These are phyloP conservation scores for Saururus chinensis DNA, from an alignment of 164 flowering plant genomes.

Conservation along the genomic window DNA sequence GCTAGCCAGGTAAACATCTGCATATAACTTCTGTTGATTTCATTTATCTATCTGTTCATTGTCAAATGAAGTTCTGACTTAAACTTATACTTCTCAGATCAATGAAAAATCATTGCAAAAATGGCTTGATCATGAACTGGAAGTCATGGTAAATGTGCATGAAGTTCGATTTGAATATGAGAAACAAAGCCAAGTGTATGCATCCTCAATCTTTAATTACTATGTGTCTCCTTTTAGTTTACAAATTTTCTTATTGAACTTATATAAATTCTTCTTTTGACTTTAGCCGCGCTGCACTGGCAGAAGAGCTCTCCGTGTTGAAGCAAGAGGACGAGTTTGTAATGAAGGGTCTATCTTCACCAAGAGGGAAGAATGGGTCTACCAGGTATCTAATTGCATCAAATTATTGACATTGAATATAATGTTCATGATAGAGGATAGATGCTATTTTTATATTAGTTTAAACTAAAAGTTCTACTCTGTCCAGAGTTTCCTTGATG, in stretches of 20 bases:
- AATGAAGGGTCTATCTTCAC: slow-evolving; percentile 75
- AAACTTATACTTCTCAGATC: slow-evolving; percentile 25
- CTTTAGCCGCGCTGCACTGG: slow-evolving; percentile 82
- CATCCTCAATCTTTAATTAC: slow-evolving; percentile 1
- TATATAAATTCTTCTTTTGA: slow-evolving; percentile 2
- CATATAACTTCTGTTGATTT: background rate
- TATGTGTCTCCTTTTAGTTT: background rate
- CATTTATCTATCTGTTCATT: background rate
- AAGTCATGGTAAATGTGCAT: slow-evolving; percentile 97
- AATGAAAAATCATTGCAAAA: slow-evolving; percentile 89
- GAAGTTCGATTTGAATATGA: slow-evolving; percentile 97
- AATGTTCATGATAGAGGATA: background rate
- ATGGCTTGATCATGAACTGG: slow-evolving; percentile 98
- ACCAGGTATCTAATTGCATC: slow-evolving; percentile 12
- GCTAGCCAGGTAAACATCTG: slow-evolving; percentile 62
- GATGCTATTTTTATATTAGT: background rate
- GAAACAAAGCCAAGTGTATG: slow-evolving; percentile 98
- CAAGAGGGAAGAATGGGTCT: slow-evolving; percentile 79
- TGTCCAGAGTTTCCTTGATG: slow-evolving; percentile 63
- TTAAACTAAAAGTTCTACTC: background rate
- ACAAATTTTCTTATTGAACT: background rate
- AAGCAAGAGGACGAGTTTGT: slow-evolving; percentile 73
- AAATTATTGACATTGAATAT: background rate
- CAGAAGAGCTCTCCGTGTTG: slow-evolving; percentile 76
- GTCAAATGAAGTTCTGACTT: slow-evolving; percentile 7